Conservation (phyloP, 2,329 filamentous ascomycete genomes). For the Alternaria gaisen region DNA sequence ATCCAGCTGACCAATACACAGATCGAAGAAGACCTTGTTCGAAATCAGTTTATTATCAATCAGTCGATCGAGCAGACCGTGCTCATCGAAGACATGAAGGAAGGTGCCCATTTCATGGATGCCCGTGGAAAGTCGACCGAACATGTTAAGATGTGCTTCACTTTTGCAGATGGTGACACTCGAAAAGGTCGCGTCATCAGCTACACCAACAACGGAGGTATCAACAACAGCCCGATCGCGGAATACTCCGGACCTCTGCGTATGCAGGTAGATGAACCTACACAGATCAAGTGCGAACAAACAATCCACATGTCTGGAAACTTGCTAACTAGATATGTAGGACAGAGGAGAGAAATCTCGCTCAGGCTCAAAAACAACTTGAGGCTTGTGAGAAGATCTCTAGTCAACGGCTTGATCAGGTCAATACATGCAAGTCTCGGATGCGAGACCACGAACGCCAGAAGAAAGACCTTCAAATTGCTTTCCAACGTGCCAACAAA, state of each 20-base stretch:
- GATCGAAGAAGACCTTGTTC: slow-evolving; percentile 81
- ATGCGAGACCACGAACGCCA: slow-evolving; percentile 60
- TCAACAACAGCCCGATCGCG: slow-evolving; percentile 62
- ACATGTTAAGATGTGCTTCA: slow-evolving; percentile 78
- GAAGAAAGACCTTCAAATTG: slow-evolving; percentile 61
- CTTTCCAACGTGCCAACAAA: slow-evolving; percentile 68
- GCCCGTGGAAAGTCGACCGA: slow-evolving; percentile 58
- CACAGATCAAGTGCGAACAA: slow-evolving; percentile 64
- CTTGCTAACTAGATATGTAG: slow-evolving; percentile 23
- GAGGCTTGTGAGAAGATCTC: slow-evolving; percentile 31
- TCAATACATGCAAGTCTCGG: slow-evolving; percentile 60
- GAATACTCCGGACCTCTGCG: slow-evolving; percentile 66
- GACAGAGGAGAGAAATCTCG: slow-evolving; percentile 57
- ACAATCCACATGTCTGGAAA: not conserved
- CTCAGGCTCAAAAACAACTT: slow-evolving; percentile 58
- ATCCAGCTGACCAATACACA: slow-evolving; percentile 48
- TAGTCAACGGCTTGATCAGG: slow-evolving; percentile 51
- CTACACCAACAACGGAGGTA: slow-evolving; percentile 53
- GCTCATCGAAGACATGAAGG: slow-evolving; percentile 72
- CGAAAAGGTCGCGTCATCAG: slow-evolving; percentile 63
- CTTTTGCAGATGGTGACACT: slow-evolving; percentile 70
- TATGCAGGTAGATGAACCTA: slow-evolving; percentile 81
- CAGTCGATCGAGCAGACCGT: slow-evolving; percentile 84
- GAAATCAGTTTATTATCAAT: slow-evolving; percentile 83
- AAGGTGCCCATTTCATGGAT: slow-evolving; percentile 76